phyloP scores from a whole-genome alignment of 225 moss, liverwort and hornwort genomes.

The Neckera pumila region DNA sequence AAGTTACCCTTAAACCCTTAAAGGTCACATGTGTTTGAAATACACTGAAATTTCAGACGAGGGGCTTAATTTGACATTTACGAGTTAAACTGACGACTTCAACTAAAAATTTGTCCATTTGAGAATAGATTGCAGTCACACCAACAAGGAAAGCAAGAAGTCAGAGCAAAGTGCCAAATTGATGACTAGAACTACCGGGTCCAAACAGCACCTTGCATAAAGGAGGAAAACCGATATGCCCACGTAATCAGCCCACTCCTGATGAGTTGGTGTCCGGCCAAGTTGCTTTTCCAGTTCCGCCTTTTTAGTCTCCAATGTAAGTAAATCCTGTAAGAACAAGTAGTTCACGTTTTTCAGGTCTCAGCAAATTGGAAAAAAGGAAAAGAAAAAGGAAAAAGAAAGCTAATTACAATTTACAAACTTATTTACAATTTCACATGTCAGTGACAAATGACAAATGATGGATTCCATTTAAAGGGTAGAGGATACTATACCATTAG shows the following conservation, averaged over 20 bases:
- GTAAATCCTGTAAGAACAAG: slow-evolving; percentile 36
- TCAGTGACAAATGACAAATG: neutral
- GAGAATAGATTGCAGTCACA: neutral
- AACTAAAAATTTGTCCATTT: neutral
- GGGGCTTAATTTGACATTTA: neutral
- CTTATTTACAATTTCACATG: neutral
- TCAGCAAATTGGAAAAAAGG: neutral
- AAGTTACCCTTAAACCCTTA: neutral
- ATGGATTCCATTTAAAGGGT: neutral
- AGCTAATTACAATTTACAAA: neutral
- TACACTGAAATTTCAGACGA: neutral
- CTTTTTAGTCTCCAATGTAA: slow-evolving; percentile 40
- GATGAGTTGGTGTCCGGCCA: slow-evolving; percentile 48
- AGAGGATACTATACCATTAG: neutral
- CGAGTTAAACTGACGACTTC: neutral
- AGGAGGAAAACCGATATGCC: slow-evolving; percentile 55
- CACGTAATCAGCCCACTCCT: slow-evolving; percentile 71
- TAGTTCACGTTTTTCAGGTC: neutral
- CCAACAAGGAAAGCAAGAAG: neutral
- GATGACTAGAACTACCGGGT: neutral
- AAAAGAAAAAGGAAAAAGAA: neutral
- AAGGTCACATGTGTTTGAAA: neutral
- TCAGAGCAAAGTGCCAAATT: neutral
- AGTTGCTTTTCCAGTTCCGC: slow-evolving; percentile 37
- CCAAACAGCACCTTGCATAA: slow-evolving; percentile 61